Evolutionary conservation across 1,284 basidiomycete species (phyloP).

Genomic region (Marasmius sp.): DNA sequence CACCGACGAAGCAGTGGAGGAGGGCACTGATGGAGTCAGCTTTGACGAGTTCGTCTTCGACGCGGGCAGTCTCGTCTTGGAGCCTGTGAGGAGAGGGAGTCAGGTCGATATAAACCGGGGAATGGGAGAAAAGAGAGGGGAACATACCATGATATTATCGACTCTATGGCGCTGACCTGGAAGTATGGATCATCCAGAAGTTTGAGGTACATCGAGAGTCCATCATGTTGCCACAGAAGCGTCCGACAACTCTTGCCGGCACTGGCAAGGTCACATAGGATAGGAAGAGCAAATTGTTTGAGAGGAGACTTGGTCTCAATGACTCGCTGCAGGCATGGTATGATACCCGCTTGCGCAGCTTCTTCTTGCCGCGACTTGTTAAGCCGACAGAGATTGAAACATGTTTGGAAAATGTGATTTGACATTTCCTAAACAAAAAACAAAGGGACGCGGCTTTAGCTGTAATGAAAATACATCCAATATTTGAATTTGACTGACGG

Average conservation of each 20-base stretch:
- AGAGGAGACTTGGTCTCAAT: constrained; percentile 87
- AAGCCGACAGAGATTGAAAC: constrained; percentile 92
- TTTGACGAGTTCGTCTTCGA: constrained; percentile 87
- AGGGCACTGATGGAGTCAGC: constrained; percentile 69
- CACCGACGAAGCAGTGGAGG: constrained; percentile 81
- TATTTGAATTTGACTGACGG: constrained; percentile 50
- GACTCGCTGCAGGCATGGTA: constrained; percentile 87
- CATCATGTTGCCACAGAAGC: constrained; percentile 87
- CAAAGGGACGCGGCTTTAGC: constrained; percentile 1
- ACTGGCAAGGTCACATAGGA: constrained; percentile 92
- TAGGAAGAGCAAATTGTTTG: constrained; percentile 95
- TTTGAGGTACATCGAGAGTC: constrained; percentile 79
- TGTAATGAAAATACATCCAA: neutral
- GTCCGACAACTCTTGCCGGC: constrained; percentile 90
- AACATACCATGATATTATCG: constrained; percentile 84
- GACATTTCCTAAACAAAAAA: constrained; percentile 74
- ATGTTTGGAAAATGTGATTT: constrained; percentile 92
- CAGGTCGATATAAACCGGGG: neutral
- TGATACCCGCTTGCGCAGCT: constrained; percentile 92
- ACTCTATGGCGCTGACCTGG: constrained; percentile 91
- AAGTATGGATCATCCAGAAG: constrained; percentile 93
- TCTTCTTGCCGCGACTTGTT: constrained; percentile 95
- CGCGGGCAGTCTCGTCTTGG: constrained; percentile 91
- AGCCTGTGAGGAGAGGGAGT: constrained; percentile 52
- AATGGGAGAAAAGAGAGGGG: neutral